A percentile compares a stretch with the other conserved stretches of the same genome.
Evolutionary conservation across 164 flowering plant genomes (phyloP).

Genomic region (Cinnamomum chago): DNA sequence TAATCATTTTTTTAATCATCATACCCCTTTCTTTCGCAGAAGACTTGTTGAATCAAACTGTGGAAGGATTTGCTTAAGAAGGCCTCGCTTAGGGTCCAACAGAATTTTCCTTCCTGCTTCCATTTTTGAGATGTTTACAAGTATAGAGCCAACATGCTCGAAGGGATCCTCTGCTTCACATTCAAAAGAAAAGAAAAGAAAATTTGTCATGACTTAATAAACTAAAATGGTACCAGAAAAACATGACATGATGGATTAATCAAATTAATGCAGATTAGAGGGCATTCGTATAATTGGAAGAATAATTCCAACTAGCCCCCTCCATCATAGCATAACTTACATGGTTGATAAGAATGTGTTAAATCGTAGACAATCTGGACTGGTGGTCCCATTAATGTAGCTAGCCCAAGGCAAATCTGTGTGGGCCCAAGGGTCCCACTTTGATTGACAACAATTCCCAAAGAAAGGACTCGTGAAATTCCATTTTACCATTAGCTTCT

Average conservation of each 20-base stretch:
- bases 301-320: background rate
- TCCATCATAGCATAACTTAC: background rate
- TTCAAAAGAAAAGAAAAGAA: conserved; percentile 7
- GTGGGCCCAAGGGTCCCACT: too few relatives aligned
- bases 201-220: background rate
- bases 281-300: background rate
- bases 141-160: conserved; percentile 89
- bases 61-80: conserved; percentile 78
- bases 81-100: conserved; percentile 73
- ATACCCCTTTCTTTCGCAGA: conserved; percentile 85
- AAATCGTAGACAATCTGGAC: background rate
- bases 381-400: too few relatives aligned
- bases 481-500: too few relatives aligned
- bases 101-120: conserved; percentile 72
- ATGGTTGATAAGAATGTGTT: background rate
- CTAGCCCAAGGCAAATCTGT: too few relatives aligned
- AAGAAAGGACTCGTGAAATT: too few relatives aligned
- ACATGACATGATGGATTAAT: background rate
- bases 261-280: background rate
- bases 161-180: conserved; percentile 69
- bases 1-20: conserved; percentile 5
- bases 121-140: conserved; percentile 74
- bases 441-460: too few relatives aligned
- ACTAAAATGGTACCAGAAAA: background rate
- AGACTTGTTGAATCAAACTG: conserved; percentile 76